Base-by-base conservation (phyloP, 1,284 basidiomycete species). In the Boletus smithii region DNA sequence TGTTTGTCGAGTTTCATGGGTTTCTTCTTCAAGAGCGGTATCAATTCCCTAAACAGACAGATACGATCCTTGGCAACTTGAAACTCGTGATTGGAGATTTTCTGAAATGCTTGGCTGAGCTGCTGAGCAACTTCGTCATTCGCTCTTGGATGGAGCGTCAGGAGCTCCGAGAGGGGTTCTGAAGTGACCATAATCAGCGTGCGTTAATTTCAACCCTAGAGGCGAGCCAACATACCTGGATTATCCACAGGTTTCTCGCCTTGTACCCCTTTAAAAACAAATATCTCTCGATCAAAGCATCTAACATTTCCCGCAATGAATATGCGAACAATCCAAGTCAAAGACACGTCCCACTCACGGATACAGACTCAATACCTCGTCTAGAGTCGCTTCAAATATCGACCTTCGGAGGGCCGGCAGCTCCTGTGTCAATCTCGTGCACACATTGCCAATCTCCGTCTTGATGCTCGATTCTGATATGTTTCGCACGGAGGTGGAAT, bases 321-420 rank as follows among this genome's bases (percentile, higher is more conserved):
- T 11, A 17, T 1, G 35, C 8, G 16, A 30, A 26, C 13, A 22
- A 10, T 16, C 0, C 2, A 9, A 39, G 8, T 3, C 1, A 27
- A 20, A 4, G 8, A 1, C 1, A 14, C 1, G 0, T 4, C n/a
- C n/a, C n/a, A 54, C 67, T 39, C 44, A 70, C 69, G 63, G 60
- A 47, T 61, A 70, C 4, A 54, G 6, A 10, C n/a, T 14, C 14
- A 50, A 2, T 1, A 56, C 46, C 8, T 49, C 35, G 6, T 68
- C 57, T 8, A 65, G n/a, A 13, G 59, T 43, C 3, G 42, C 55
- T 29, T 59, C 62, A 18, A 59, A 64, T 10, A 68, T 2, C 9
- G 54, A 45, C 16, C 54, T 48, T 27, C 34, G 31, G 0, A 60
- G 34, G 1, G 34, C 2, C 1, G 53, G 38, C 7, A 20, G 7